Conservation (phyloP, 2,329 filamentous ascomycete species). For the Incumbomyces lentus region DNA sequence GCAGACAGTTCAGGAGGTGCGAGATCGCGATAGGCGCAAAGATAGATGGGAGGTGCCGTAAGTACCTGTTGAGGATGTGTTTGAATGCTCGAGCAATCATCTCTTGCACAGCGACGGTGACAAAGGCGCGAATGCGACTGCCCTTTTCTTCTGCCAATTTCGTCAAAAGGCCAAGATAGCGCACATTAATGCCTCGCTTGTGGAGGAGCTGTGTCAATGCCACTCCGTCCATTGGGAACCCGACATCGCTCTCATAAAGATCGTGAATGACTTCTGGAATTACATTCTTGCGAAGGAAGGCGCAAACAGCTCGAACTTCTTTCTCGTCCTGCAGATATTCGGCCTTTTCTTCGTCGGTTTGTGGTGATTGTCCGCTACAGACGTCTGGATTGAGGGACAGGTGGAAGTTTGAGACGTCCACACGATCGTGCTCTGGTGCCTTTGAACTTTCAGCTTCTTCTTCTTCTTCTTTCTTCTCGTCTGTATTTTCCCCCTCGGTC, state of each 20-base stretch:
- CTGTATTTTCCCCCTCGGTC: slow-evolving; percentile 29
- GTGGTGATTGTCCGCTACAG: slow-evolving; percentile 82
- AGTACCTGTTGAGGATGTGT: slow-evolving; percentile 69
- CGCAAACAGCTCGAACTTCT: slow-evolving; percentile 74
- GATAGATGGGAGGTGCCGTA: slow-evolving; percentile 67
- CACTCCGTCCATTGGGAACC: slow-evolving; percentile 97
- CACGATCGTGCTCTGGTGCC: slow-evolving; percentile 49
- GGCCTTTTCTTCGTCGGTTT: slow-evolving; percentile 80
- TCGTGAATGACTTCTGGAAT: slow-evolving; percentile 82
- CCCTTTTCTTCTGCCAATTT: slow-evolving; percentile 56
- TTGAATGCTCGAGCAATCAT: slow-evolving; percentile 96
- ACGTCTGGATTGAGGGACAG: slow-evolving; percentile 90
- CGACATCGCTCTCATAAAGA: slow-evolving; percentile 81
- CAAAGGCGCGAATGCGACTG: slow-evolving; percentile 64
- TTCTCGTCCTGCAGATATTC: slow-evolving; percentile 75
- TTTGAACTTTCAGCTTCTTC: slow-evolving; percentile 21
- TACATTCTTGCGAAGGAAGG: slow-evolving; percentile 62
- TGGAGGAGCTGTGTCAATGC: slow-evolving; percentile 81
- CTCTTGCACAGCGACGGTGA: slow-evolving; percentile 70
- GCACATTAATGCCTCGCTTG: slow-evolving; percentile 92
- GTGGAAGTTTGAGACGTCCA: slow-evolving; percentile 78
- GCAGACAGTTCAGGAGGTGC: slow-evolving; percentile 86
- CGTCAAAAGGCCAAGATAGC: slow-evolving; percentile 84
- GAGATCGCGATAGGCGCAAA: slow-evolving; percentile 70
- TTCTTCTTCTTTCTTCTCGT: slow-evolving; percentile 32